Evolutionary conservation across 345 rosid species (phyloP).

Genomic region (Rhizophora mangle): DNA sequence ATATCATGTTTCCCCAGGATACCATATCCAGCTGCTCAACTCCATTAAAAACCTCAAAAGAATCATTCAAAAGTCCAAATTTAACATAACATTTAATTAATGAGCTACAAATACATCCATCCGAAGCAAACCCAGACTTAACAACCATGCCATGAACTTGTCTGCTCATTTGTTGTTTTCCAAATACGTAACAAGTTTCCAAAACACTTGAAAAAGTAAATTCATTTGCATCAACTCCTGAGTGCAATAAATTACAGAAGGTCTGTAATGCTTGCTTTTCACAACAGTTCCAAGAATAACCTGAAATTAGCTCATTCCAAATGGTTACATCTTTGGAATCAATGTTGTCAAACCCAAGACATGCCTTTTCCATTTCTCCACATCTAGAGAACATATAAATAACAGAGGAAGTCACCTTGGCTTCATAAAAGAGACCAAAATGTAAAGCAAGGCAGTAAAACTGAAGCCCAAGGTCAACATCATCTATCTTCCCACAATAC

Average conservation of each 20-base stretch:
- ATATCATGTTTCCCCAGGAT: constrained; percentile 32
- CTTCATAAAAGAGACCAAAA: constrained; percentile 24
- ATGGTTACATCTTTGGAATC: constrained; percentile 10
- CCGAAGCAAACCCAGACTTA: constrained; percentile 28
- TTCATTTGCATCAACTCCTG: constrained; percentile 23
- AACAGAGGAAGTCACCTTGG: constrained; percentile 24
- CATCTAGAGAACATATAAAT: constrained; percentile 37
- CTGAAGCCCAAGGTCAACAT: constrained; percentile 37
- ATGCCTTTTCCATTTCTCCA: constrained; percentile 28
- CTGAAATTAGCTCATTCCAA: constrained; percentile 41
- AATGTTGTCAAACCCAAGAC: constrained; percentile 19
- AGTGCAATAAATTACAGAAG: constrained; percentile 17
- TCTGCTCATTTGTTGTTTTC: constrained; percentile 21
- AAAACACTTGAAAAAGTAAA: constrained; percentile 29
- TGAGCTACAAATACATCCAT: constrained; percentile 27
- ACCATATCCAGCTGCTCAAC: constrained; percentile 26
- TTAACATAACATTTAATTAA: constrained; percentile 32
- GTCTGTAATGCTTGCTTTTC: constrained; percentile 21
- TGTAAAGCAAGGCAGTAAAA: constrained; percentile 28
- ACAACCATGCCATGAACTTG: constrained; percentile 31
- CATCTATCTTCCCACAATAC: constrained; percentile 29
- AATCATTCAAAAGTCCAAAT: constrained; percentile 19
- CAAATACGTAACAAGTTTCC: constrained; percentile 30
- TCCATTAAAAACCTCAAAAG: constrained; percentile 27
- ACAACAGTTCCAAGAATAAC: constrained; percentile 20